Percentiles rank a stretch among this genome's conserved stretches.
phyloP scores from a whole-genome alignment of 1,284 basidiomycete species.

The Ustilago vetiveriae region DNA sequence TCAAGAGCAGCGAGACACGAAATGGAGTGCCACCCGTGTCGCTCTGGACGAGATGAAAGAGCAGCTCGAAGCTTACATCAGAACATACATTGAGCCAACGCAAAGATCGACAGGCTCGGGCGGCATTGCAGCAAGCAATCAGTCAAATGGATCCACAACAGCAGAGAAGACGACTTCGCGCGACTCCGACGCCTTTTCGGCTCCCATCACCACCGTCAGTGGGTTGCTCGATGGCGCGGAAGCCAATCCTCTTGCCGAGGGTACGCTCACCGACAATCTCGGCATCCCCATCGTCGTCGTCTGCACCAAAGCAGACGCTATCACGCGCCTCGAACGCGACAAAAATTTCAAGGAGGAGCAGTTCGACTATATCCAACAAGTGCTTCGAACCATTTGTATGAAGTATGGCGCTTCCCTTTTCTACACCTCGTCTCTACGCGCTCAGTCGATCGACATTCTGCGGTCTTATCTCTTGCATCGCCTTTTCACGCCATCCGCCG shows the following conservation, averaged over 20 bases:
- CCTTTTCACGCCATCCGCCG: slow-evolving; percentile 77
- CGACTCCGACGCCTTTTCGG: slow-evolving; percentile 63
- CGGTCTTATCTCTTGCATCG: slow-evolving; percentile 88
- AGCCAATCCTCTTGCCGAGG: slow-evolving; percentile 41
- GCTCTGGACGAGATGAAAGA: slow-evolving; percentile 76
- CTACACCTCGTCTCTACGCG: slow-evolving; percentile 82
- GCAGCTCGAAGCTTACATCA: slow-evolving; percentile 82
- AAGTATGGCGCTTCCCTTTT: slow-evolving; percentile 93
- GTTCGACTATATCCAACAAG: slow-evolving; percentile 94
- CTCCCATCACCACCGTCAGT: slow-evolving; percentile 71
- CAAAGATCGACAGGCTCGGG: slow-evolving; percentile 40
- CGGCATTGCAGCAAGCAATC: neutral
- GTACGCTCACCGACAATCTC: slow-evolving; percentile 68
- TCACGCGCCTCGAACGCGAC: slow-evolving; percentile 66
- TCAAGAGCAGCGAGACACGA: slow-evolving; percentile 77
- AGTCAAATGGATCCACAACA: neutral
- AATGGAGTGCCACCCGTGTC: slow-evolving; percentile 70
- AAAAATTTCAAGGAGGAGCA: slow-evolving; percentile 78
- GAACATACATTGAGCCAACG: slow-evolving; percentile 86
- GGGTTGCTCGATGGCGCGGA: slow-evolving; percentile 61
- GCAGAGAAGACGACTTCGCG: neutral
- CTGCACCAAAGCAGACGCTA: slow-evolving; percentile 76
- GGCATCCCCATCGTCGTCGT: slow-evolving; percentile 89
- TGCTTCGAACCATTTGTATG: slow-evolving; percentile 87
- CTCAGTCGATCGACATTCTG: slow-evolving; percentile 80